Evolutionary conservation across 768 basidiomycete genomes (phyloP).

Genomic region (Rhodocollybia butyracea): DNA sequence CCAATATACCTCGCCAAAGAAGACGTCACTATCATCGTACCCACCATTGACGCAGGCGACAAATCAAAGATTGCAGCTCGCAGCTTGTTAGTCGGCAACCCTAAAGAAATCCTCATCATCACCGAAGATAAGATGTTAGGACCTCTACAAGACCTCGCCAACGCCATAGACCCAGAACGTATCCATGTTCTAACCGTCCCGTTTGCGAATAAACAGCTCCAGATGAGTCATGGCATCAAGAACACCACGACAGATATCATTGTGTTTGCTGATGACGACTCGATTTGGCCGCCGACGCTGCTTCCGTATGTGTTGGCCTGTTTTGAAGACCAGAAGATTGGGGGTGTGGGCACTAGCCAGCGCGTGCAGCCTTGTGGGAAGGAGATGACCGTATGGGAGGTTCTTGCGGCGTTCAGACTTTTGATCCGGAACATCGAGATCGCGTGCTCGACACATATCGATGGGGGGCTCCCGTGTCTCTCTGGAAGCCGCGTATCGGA

Average conservation of each 20-base stretch:
- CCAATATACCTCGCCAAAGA: constrained; percentile 88
- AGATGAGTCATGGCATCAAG: constrained; percentile 92
- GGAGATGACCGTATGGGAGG: constrained; percentile 91
- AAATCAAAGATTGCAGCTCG: constrained; percentile 92
- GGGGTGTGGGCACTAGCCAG: constrained; percentile 90
- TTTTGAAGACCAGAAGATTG: constrained; percentile 92
- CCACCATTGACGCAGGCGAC: constrained; percentile 94
- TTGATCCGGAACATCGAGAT: constrained; percentile 96
- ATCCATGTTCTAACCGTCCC: constrained; percentile 89
- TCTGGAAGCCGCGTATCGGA: constrained; percentile 92
- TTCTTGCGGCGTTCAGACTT: constrained; percentile 88
- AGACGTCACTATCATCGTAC: constrained; percentile 95
- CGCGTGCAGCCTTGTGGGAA: constrained; percentile 79
- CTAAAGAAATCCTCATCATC: constrained; percentile 72
- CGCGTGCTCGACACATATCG: constrained; percentile 84
- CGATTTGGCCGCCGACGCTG: constrained; percentile 92
- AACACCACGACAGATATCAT: constrained; percentile 91
- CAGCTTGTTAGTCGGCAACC: constrained; percentile 89
- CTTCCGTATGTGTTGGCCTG: constrained; percentile 87
- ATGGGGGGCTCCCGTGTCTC: constrained; percentile 88
- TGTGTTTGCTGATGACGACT: constrained; percentile 93
- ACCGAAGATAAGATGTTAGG: constrained; percentile 89
- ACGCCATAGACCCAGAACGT: constrained; percentile 77
- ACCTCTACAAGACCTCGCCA: constrained; percentile 85
- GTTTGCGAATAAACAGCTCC: constrained; percentile 90